Conservation (phyloP, 2,329 filamentous ascomycete species). For the Waltergamsia citrina region DNA sequence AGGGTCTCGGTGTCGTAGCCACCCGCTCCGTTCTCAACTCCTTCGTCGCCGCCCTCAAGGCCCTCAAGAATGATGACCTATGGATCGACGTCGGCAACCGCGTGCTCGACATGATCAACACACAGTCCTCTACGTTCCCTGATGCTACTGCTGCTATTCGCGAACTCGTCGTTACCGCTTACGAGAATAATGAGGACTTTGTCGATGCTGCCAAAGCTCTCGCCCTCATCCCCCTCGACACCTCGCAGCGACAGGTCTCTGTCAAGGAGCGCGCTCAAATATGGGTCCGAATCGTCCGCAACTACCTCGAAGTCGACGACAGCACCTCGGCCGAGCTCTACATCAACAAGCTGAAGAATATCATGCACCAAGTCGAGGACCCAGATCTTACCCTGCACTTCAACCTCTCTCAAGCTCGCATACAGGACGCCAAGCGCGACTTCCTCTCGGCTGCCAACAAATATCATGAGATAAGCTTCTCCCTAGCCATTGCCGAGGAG, state of each 20-base stretch:
- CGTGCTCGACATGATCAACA: conserved; percentile 56
- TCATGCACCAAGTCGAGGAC: conserved; percentile 72
- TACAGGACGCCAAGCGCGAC: conserved; percentile 80
- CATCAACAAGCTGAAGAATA: conserved; percentile 90
- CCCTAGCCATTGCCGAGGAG: conserved; percentile 68
- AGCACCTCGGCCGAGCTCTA: conserved; percentile 75
- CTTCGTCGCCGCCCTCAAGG: conserved; percentile 55
- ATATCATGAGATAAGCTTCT: conserved; percentile 82
- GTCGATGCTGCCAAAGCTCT: conserved; percentile 67
- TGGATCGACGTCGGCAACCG: conserved; percentile 70
- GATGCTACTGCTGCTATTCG: conserved; percentile 77
- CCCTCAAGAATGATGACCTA: conserved; percentile 50
- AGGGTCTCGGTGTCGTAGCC: conserved; percentile 66
- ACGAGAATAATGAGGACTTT: conserved; percentile 78
- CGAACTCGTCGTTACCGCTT: conserved; percentile 71
- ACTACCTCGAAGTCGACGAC: conserved; percentile 92
- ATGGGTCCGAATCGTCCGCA: conserved; percentile 90
- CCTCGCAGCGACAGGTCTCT: conserved; percentile 73
- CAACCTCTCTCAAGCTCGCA: conserved; percentile 82
- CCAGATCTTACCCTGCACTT: conserved; percentile 74
- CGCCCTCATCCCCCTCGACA: conserved; percentile 79
- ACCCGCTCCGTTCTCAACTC: conserved; percentile 59
- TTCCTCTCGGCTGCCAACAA: conserved; percentile 82
- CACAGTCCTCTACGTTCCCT: conserved; percentile 59
- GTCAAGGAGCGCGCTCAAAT: conserved; percentile 74